A percentile compares a stretch with the other conserved stretches of the same genome.
These are phyloP conservation scores for Sicyos baderoa DNA, from an alignment of 306 rosid genomes.

Conservation along the genomic window DNA sequence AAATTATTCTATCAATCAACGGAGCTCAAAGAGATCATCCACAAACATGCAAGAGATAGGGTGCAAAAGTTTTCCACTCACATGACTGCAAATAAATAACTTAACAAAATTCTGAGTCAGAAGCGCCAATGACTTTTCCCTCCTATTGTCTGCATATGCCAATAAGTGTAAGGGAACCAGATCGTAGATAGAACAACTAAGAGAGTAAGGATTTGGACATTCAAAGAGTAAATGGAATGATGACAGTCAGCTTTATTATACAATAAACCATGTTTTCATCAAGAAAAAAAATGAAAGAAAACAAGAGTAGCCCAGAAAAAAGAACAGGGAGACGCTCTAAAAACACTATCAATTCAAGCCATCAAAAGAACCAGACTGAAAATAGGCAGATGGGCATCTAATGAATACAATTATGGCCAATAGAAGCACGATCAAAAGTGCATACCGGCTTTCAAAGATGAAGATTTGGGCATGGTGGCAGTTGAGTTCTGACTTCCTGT, in stretches of 20 bases:
- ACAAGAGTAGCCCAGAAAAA: too few species aligned
- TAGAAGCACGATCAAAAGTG: conserved; percentile 9
- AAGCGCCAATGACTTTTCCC: conserved; percentile 47
- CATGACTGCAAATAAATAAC: conserved; percentile 46
- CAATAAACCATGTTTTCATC: too few species aligned
- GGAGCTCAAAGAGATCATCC: not conserved
- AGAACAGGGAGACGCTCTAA: too few species aligned
- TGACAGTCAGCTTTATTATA: not conserved
- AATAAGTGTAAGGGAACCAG: conserved; percentile 5
- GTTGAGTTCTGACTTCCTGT: conserved; percentile 23
- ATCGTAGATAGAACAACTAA: not conserved
- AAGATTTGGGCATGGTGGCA: conserved; percentile 16
- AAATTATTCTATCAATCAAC: not conserved
- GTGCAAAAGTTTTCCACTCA: conserved; percentile 17
- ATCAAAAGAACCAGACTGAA: not conserved
- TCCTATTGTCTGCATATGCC: conserved; percentile 32
- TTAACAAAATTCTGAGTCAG: conserved; percentile 47
- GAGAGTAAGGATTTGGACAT: not conserved
- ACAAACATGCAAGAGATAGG: not conserved
- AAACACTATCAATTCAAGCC: not conserved
- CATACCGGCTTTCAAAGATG: conserved; percentile 23
- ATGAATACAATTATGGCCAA: not conserved
- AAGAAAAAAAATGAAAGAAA: too few species aligned
- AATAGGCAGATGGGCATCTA: not conserved
- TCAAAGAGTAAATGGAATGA: not conserved